Evolutionary conservation across 345 rosid genomes (phyloP).

Genomic region (Gynandropsis gynandra): DNA sequence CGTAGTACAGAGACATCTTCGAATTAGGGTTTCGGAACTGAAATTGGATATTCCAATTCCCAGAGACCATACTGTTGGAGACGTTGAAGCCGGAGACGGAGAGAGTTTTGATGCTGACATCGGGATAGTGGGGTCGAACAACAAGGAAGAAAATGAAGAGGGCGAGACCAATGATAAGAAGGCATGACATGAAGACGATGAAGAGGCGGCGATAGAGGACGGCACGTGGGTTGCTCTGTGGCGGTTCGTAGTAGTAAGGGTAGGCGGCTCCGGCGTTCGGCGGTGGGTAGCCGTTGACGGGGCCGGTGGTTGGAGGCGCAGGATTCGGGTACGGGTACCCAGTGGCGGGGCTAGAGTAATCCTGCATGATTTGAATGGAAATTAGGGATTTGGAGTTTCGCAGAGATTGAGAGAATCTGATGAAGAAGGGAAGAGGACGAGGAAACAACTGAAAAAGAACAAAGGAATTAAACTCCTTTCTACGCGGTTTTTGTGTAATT

Average conservation of each 20-base stretch:
- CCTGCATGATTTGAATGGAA: conserved; percentile 29
- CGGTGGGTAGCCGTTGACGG: conserved; percentile 40
- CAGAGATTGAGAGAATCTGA: neutral
- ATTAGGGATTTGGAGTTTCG: conserved; percentile 9
- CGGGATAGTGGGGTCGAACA: conserved; percentile 61
- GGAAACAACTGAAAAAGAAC: no score
- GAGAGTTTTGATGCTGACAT: conserved; percentile 41
- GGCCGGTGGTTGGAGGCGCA: conserved; percentile 22
- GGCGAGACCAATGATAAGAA: conserved; percentile 36
- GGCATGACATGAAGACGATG: conserved; percentile 18
- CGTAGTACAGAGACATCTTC: conserved; percentile 46
- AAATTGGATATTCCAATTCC: conserved; percentile 46
- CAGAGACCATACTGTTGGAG: conserved; percentile 35
- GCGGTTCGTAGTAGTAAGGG: conserved; percentile 45
- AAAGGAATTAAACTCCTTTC: no score
- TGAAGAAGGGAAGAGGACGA: no score
- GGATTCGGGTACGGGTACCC: conserved; percentile 45
- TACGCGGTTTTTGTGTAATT: no score
- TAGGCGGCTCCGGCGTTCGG: conserved; percentile 28
- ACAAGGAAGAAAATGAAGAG: conserved; percentile 62
- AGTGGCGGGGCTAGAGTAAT: conserved; percentile 39
- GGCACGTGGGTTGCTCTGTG: conserved; percentile 36
- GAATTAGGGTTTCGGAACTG: conserved; percentile 66
- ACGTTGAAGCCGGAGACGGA: conserved; percentile 51
- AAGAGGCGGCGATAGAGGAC: conserved; percentile 44